These are phyloP conservation scores for Lactifluus rugatus DNA, from an alignment of 768 basidiomycete species.

Conservation along the genomic window DNA sequence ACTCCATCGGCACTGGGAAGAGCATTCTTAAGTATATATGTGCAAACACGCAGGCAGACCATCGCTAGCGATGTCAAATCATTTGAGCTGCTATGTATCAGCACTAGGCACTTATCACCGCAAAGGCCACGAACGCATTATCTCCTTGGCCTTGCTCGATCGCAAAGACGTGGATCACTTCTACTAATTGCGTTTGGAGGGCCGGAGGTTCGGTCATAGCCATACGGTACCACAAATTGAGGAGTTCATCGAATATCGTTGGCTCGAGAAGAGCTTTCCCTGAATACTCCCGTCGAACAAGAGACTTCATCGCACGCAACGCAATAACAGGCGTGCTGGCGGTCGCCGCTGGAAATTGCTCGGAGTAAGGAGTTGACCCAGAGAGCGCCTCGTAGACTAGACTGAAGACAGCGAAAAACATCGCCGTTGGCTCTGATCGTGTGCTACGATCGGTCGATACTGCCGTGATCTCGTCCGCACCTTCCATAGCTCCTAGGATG, in stretches of 20 bases:
- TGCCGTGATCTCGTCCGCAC: conserved; percentile 36
- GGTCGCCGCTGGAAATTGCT: conserved; percentile 33
- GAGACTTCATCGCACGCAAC: conserved; percentile 65
- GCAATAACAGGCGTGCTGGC: conserved; percentile 42
- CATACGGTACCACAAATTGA: conserved; percentile 80
- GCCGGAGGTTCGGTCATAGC: conserved; percentile 74
- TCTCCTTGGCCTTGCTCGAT: conserved; percentile 21
- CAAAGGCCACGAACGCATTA: conserved; percentile 5
- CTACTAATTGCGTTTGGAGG: conserved; percentile 63
- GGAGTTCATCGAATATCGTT: conserved; percentile 81
- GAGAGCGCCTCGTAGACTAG: conserved; percentile 87
- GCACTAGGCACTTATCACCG: neutral
- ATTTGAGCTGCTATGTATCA: conserved; percentile 4
- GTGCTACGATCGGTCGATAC: conserved; percentile 24
- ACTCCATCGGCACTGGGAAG: conserved; percentile 47
- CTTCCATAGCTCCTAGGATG: conserved; percentile 76
- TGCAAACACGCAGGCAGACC: conserved; percentile 77
- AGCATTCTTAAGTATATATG: conserved; percentile 66
- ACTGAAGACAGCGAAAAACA: conserved; percentile 88
- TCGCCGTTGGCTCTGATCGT: conserved; percentile 55
- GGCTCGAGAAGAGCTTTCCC: conserved; percentile 76
- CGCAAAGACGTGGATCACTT: conserved; percentile 49
- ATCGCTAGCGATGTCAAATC: conserved; percentile 21
- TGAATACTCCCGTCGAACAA: conserved; percentile 73
- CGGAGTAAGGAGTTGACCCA: conserved; percentile 51